These are phyloP conservation scores for Kodamaea fungicola DNA, from an alignment of 1,139 yeast genomes.

Conservation along the genomic window DNA sequence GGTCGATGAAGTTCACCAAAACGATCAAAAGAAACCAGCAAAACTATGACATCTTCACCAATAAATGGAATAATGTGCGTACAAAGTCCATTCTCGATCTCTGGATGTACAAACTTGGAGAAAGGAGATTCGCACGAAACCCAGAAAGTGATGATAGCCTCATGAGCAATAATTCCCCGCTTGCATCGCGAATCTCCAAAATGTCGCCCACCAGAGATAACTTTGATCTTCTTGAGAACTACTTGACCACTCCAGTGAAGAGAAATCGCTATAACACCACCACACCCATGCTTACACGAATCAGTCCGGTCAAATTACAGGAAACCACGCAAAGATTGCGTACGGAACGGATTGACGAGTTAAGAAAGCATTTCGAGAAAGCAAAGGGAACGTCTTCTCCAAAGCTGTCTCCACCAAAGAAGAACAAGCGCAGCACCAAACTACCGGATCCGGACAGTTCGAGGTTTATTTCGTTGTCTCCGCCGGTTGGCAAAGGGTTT, in stretches of 20 bases:
- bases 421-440: not conserved
- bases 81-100: conserved; percentile 33
- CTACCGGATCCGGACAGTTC: conserved; percentile 7
- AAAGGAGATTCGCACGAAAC: conserved; percentile 8
- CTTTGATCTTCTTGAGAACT: conserved; percentile 14
- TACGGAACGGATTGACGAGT: conserved; percentile 32
- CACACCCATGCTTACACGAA: conserved; percentile 21
- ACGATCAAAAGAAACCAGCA: conserved; percentile 32
- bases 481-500: conserved; percentile 4
- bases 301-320: conserved; percentile 39
- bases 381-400: conserved; percentile 19
- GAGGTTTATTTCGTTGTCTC: conserved; percentile 6
- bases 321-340: conserved; percentile 38
- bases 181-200: conserved; percentile 23
- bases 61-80: conserved; percentile 30
- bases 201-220: conserved; percentile 4
- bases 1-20: conserved; percentile 40
- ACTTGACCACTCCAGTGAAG: conserved; percentile 35
- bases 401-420: conserved; percentile 1
- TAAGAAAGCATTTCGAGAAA: conserved; percentile 32
- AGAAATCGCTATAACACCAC: conserved; percentile 13
- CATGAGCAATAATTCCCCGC: conserved; percentile 32
- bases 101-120: conserved; percentile 23
- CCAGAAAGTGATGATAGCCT: conserved; percentile 20
- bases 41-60: conserved; percentile 32